Base-by-base conservation (phyloP, 306 rosid species). In the Cercis canadensis region DNA sequence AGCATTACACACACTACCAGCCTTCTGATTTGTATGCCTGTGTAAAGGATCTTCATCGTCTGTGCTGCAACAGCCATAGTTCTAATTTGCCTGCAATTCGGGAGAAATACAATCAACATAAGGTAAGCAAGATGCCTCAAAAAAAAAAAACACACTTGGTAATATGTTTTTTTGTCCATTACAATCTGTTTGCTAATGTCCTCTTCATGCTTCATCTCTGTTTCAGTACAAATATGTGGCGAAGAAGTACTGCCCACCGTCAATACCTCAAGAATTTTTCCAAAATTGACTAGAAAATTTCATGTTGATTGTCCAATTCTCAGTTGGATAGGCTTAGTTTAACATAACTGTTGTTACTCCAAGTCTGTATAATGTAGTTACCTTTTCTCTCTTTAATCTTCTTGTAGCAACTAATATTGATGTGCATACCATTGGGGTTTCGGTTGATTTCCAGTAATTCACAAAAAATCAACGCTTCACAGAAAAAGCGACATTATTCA, bases 161-260 rank as follows among this genome's bases (percentile, higher is more conserved):
- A 19, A 7, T 3, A 55, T 56, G 40, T 55, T 52, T 44, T 24
- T 52, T 71, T n/a, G n/a, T 71, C 41, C 39, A 18, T 7, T 46
- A 13, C 65, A 21, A 24, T 54, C 41, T 47, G 37, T 49, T 56
- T 46, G 54, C 5, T 56, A 37, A 21, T 6, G 45, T 29, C 21
- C 24, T 59, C 11, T 6, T 36, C 57, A 43, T 21, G 39, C 34
- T 58, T 73, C 29, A 32, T 75, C 49, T 63, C 43, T 81, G 75
- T 47, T 73, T 47, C 92, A 95, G 99, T 95, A 91, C 81, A 95
- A 95, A 71, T 86, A 87, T 36, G 99, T 86, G 67, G 96, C 99
- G 7, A 87, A 83, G 80, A 89, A 89, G 84, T 72, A 75, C 74
- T 84, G 86, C 70, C 96, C 96, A 52, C 72, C 92, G 1, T 74